Percentiles rank a stretch among this genome's conserved stretches.
Conservation (phyloP, 495 filamentous ascomycete species). For the Neurospora sp. region DNA sequence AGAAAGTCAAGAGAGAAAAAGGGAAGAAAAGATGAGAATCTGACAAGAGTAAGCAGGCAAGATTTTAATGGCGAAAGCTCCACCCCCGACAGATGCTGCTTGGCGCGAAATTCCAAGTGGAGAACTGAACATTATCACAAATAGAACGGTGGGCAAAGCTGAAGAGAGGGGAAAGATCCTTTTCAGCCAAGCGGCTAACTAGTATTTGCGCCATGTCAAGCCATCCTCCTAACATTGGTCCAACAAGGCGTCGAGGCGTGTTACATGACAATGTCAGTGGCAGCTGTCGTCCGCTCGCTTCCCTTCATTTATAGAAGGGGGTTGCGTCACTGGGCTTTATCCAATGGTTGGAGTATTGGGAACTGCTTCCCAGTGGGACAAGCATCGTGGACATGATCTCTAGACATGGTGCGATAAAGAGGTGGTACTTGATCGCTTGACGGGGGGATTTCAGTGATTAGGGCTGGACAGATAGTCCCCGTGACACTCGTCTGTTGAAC, state of each 20-base stretch:
- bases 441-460: neutral
- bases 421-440: neutral
- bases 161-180: neutral
- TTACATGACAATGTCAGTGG: neutral
- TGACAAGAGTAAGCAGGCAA: neutral
- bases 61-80: neutral
- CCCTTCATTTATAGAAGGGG: neutral
- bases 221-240: neutral
- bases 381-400: neutral
- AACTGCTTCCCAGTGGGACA: neutral
- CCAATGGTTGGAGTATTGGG: neutral
- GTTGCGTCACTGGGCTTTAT: neutral
- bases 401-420: neutral
- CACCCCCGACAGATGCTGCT: neutral
- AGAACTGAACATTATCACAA: neutral
- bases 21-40: neutral
- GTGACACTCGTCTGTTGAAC: neutral
- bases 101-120: too few species aligned
- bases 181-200: neutral
- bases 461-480: neutral
- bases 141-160: neutral
- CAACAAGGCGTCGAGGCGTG: neutral
- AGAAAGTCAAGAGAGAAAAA: neutral
- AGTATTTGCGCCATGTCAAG: neutral
- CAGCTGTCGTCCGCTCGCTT: neutral